Base-by-base conservation (phyloP, 768 basidiomycete genomes). In the Termitomyces titanicus region DNA sequence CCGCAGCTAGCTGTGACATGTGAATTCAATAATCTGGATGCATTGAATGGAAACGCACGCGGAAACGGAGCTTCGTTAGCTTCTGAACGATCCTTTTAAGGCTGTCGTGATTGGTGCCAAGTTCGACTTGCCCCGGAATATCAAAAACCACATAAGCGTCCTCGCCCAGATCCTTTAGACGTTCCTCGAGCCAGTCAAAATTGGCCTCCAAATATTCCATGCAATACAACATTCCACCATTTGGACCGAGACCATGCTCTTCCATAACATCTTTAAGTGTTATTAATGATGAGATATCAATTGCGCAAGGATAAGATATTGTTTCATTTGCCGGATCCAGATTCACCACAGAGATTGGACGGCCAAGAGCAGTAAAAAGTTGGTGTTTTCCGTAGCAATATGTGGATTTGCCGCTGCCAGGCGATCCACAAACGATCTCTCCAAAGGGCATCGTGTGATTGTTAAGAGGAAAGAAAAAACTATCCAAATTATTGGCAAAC, bases 121-220 rank as follows among this genome's bases (percentile, higher is more conserved):
- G 74, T 70, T 99, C 97, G 49, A 98, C 97, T 74, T 99, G 97
- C 1, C 97, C 97, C 0, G 97, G 94, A 5, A 97, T 81, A 69
- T 99, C 97, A 69, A 99, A 97, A 34, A 99, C 76, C 37, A 98
- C 81, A 70, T 96, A 98, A 22, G 85, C 84, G 59, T 92, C 89
- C 25, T 76, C 73, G 17, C 84, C 88, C 20, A 89, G 74, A 63
- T 81, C 84, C 51, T 73, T 75, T 63, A 94, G 68, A 35, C 81
- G 74, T 51, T 79, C 82, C 69, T 91, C 83, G 10, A 96, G 77
- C 86, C 89, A 89, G 69, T 98, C 97, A 59, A 86, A 84, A 69
- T 98, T 98, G n/a, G 79, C 84, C 63, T 98, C 95, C 10, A 99
- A 81, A 64, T 98, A 97, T 66, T 98, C 95, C 82, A 97, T 89